Percentiles rank a stretch among this genome's conserved stretches.
Conservation (phyloP, 2,329 filamentous ascomycete species). For the Shiraia bambusicola region DNA sequence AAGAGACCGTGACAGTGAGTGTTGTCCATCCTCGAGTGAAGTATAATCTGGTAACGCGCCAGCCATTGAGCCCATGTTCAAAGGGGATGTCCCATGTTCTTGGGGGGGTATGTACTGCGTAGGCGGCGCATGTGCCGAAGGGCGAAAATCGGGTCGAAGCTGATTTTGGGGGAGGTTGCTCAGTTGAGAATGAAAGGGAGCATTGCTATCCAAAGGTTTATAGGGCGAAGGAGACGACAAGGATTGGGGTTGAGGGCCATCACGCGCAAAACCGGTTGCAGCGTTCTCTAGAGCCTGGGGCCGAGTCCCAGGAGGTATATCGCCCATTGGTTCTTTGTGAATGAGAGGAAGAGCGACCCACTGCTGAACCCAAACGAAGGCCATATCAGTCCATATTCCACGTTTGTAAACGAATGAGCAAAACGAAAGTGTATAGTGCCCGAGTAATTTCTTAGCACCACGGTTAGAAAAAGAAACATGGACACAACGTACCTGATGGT, state of each 20-base stretch:
- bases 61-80: conserved; percentile 43
- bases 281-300: conserved; percentile 34
- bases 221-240: conserved; percentile 16
- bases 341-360: conserved; percentile 46
- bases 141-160: conserved; percentile 32
- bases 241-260: conserved; percentile 21
- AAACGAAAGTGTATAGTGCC: conserved; percentile 22
- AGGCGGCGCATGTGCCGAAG: conserved; percentile 24
- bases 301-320: conserved; percentile 37
- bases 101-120: conserved; percentile 29
- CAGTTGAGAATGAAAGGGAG: conserved; percentile 43
- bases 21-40: conserved; percentile 22
- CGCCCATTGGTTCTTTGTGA: conserved; percentile 45
- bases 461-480: conserved; percentile 16
- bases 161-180: conserved; percentile 34
- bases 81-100: conserved; percentile 26
- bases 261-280: conserved; percentile 31
- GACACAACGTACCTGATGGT: conserved; percentile 38
- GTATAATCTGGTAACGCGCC: conserved; percentile 41
- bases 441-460: conserved; percentile 8
- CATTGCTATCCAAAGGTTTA: conserved; percentile 26
- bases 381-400: conserved; percentile 46
- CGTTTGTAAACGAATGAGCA: conserved; percentile 16
- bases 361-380: conserved; percentile 47
- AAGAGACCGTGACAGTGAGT: conserved; percentile 33